phyloP scores from a whole-genome alignment of 2,329 filamentous ascomycete species.

The Fusarium sp. region DNA sequence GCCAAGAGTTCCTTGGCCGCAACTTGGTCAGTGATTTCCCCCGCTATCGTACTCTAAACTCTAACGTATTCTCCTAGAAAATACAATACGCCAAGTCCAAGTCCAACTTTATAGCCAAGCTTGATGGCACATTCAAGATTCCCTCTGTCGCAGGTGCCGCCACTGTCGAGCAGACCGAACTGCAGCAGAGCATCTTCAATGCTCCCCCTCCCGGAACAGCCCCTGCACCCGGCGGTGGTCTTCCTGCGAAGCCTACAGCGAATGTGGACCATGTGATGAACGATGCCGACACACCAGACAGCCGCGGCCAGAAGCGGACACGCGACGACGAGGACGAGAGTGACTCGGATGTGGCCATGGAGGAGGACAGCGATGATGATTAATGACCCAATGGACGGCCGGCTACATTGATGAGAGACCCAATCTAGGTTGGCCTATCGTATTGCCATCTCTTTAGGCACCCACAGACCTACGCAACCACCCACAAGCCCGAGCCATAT shows the following conservation, averaged over 20 bases:
- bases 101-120: conserved; percentile 86
- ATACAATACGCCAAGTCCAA: conserved; percentile 91
- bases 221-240: conserved; percentile 51
- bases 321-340: conserved; percentile 73
- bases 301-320: conserved; percentile 72
- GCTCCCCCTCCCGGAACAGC: conserved; percentile 65
- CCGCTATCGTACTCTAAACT: not conserved
- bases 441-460: conserved; percentile 74
- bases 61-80: conserved; percentile 64
- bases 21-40: conserved; percentile 72
- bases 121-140: conserved; percentile 88
- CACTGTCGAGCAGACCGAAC: conserved; percentile 72
- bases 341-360: conserved; percentile 73
- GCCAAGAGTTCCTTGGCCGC: conserved; percentile 84
- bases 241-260: conserved; percentile 60
- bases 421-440: conserved; percentile 38
- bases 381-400: conserved; percentile 46
- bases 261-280: conserved; percentile 58
- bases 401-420: conserved; percentile 31
- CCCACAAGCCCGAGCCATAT: conserved; percentile 92
- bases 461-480: conserved; percentile 78
- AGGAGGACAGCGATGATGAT: conserved; percentile 78
- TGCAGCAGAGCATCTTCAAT: conserved; percentile 84
- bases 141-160: conserved; percentile 64
- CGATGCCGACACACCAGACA: conserved; percentile 63